Evolutionary conservation across 148 eudicot species (phyloP), one percentile per base, ranked within the genome.

Genomic region (Nyssa sinensis): DNA sequence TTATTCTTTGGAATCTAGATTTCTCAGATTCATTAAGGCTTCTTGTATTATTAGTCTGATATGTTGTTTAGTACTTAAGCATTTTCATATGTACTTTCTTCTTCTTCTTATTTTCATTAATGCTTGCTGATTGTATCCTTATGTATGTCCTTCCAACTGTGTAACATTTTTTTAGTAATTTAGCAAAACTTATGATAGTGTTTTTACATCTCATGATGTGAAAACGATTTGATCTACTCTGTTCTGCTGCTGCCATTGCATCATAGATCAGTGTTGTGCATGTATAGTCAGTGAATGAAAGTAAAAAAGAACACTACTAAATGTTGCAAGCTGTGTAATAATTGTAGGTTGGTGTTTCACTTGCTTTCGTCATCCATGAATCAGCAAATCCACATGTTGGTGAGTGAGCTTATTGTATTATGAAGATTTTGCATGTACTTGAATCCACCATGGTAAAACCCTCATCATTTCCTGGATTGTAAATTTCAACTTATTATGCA

Each of bases 321-420:
- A 17, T 70, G 28, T 30, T 32, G 37, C 32, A 73, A n/a, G n/a
- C 59, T 19, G n/a, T 60, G 69, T 69, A 73, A 4, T 44, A 53
- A 61, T 73, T 83, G 78, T 75, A 96, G 99, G 99, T 96, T 79
- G 98, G 94, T 4, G 81, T 88, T 73, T 96, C 99, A 57, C 98
- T 96, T 74, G 98, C 95, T 84, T 96, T 96, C 69, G 98, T 96
- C 72, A 93, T 96, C 78, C 89, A 96, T 80, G 99, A 93, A 86
- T 93, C 99, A 69, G 99, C 99, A 72, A 95, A 95, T 81, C 99
- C 99, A 69, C 99, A 91, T 77, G 81, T 95, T 71, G 99, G 99
- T 95, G 66, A 86, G 97, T 76, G 19, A 16, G 33, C 34, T 55
- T 61, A 28, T 73, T 17, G 14, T 32, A 27, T 64, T 41, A 28